These are phyloP conservation scores for Collybia nuda DNA, from an alignment of 768 basidiomycete species.

Conservation along the genomic window DNA sequence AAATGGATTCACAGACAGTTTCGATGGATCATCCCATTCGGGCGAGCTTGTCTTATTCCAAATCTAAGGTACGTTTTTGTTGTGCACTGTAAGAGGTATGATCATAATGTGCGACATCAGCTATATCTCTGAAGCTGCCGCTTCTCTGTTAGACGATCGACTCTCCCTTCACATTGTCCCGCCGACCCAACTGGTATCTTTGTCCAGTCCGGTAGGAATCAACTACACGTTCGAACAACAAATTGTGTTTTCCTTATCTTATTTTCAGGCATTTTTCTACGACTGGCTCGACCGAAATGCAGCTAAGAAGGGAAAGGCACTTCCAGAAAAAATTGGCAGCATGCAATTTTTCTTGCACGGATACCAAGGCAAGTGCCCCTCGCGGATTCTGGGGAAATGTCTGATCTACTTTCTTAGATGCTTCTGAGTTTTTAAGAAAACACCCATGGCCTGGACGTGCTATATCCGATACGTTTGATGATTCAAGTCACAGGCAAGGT, in stretches of 20 bases:
- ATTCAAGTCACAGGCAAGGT: constrained; percentile 76
- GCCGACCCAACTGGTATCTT: constrained; percentile 76
- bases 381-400: neutral
- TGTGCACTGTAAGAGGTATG: neutral
- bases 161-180: constrained; percentile 82
- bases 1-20: constrained; percentile 91
- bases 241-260: neutral
- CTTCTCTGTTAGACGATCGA: constrained; percentile 76
- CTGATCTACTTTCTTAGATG: constrained; percentile 46
- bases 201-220: constrained; percentile 67
- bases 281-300: constrained; percentile 87
- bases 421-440: constrained; percentile 82
- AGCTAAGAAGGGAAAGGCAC: constrained; percentile 77
- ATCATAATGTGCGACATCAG: constrained; percentile 33
- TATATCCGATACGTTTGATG: constrained; percentile 84
- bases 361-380: constrained; percentile 53
- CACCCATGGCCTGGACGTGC: constrained; percentile 88
- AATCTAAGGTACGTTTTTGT: constrained; percentile 64
- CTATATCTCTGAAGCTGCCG: constrained; percentile 89
- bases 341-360: constrained; percentile 90
- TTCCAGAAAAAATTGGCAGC: constrained; percentile 89
- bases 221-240: neutral
- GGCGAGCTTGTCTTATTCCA: constrained; percentile 85
- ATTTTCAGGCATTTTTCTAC: constrained; percentile 79
- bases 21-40: constrained; percentile 89